These are phyloP conservation scores for Cicer yamashitae DNA, from an alignment of 306 rosid genomes.

Conservation along the genomic window DNA sequence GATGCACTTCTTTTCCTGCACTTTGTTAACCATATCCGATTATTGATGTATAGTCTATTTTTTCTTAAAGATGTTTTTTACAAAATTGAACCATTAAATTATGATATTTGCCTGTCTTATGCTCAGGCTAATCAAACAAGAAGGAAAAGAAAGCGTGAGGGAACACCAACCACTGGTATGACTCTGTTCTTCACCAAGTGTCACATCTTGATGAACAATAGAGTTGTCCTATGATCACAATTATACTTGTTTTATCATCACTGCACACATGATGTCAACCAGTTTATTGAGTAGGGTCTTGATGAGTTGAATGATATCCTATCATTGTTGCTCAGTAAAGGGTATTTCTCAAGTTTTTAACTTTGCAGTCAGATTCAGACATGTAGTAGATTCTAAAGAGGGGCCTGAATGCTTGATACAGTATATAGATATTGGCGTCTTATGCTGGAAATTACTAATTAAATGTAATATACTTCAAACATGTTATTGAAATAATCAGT, in stretches of 20 bases:
- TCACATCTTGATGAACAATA: conserved; percentile 49
- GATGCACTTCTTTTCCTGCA: conserved; percentile 8
- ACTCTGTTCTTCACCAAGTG: conserved; percentile 57
- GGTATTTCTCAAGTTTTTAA: conserved; percentile 15
- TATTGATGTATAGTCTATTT: conserved; percentile 32
- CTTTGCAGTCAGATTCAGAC: conserved; percentile 1
- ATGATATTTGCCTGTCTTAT: conserved; percentile 49
- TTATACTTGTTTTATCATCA: conserved; percentile 34
- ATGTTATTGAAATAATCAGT: conserved; percentile 5
- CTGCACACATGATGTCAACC: conserved; percentile 36
- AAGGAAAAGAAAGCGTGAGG: conserved; percentile 86
- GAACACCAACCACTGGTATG: conserved; percentile 80
- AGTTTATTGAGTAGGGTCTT: conserved; percentile 41
- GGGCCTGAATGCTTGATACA: neutral
- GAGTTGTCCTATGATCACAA: conserved; percentile 45
- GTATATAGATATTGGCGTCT: conserved; percentile 21
- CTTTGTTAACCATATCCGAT: conserved; percentile 36
- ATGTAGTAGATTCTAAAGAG: conserved; percentile 21
- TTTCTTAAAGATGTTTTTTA: conserved; percentile 23
- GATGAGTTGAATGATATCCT: conserved; percentile 28
- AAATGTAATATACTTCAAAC: conserved; percentile 11
- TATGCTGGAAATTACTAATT: conserved; percentile 14
- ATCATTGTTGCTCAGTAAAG: conserved; percentile 16
- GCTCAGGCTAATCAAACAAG: conserved; percentile 72
- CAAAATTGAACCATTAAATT: conserved; percentile 40